Percentiles rank a stretch among this genome's conserved stretches.
Conservation (phyloP, 192 early-diverging fungal genomes). For the Coemansia sp. region DNA sequence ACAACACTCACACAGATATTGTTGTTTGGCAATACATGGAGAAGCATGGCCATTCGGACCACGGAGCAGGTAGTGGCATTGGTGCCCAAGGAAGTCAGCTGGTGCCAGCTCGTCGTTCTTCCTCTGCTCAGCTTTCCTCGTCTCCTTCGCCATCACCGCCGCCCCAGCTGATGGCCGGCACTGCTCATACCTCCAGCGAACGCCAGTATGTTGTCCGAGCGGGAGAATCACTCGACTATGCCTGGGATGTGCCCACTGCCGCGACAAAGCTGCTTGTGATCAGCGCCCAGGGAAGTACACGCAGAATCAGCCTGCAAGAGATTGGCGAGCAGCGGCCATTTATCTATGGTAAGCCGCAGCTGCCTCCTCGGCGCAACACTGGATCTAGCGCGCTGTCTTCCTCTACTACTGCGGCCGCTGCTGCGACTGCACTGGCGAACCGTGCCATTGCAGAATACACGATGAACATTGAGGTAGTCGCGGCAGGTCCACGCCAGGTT, state of each 20-base stretch:
- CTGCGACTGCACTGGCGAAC: conserved; percentile 12
- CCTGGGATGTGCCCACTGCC: conserved; percentile 87
- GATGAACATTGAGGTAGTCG: conserved; percentile 75
- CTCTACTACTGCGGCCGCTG: neutral
- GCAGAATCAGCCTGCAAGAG: conserved; percentile 84
- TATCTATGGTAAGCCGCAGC: conserved; percentile 59
- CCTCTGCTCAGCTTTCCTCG: conserved; percentile 8
- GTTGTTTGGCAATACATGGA: conserved; percentile 70
- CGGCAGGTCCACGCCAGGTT: conserved; percentile 66
- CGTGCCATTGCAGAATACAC: conserved; percentile 72
- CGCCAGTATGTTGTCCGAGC: conserved; percentile 27
- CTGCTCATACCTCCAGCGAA: conserved; percentile 4
- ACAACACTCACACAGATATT: conserved; percentile 57
- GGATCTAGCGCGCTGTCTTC: conserved; percentile 3
- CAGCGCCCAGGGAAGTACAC: conserved; percentile 68
- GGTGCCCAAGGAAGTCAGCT: neutral
- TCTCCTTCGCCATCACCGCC: conserved; percentile 7
- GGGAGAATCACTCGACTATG: conserved; percentile 67
- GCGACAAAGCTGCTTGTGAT: conserved; percentile 74
- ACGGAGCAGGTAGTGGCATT: neutral
- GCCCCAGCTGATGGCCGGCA: neutral
- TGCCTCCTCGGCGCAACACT: conserved; percentile 18
- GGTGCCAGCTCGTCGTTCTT: neutral
- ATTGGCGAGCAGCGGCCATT: conserved; percentile 88
- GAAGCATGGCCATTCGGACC: conserved; percentile 7